These are phyloP conservation scores for Botryotinia calthae DNA, from an alignment of 2,329 filamentous ascomycete species.

Conservation along the genomic window DNA sequence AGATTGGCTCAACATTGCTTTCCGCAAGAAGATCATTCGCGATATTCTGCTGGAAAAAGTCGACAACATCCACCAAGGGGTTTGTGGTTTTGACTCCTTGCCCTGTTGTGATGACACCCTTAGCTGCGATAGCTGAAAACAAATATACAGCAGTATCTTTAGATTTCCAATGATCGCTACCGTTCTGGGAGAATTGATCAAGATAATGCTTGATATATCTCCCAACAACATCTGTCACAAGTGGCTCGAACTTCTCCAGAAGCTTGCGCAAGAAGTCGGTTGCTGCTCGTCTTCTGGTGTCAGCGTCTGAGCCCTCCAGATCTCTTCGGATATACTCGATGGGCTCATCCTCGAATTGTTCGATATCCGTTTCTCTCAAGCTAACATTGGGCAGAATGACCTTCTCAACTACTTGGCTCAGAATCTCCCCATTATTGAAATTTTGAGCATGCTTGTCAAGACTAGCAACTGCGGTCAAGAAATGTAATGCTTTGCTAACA, in stretches of 20 bases:
- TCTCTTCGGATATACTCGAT: constrained; percentile 97
- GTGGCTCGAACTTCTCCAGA: constrained; percentile 80
- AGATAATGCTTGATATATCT: constrained; percentile 87
- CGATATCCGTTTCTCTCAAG: constrained; percentile 87
- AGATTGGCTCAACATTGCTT: constrained; percentile 70
- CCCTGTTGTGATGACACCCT: constrained; percentile 80
- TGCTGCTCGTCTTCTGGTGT: constrained; percentile 85
- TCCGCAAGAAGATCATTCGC: constrained; percentile 80
- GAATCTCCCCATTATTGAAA: constrained; percentile 78
- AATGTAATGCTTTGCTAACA: constrained; percentile 91
- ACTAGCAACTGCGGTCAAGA: constrained; percentile 83
- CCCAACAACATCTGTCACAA: constrained; percentile 83
- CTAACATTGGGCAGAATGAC: constrained; percentile 92
- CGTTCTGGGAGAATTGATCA: constrained; percentile 65
- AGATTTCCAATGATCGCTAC: constrained; percentile 79
- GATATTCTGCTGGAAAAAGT: constrained; percentile 93
- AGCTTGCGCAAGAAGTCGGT: constrained; percentile 91
- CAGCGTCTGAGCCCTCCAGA: constrained; percentile 92
- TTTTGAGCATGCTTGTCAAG: constrained; percentile 73
- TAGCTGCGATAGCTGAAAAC: constrained; percentile 90
- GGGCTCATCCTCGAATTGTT: constrained; percentile 96
- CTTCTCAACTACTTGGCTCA: constrained; percentile 90
- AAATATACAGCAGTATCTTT: constrained; percentile 99
- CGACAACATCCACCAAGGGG: constrained; percentile 79
- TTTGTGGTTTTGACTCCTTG: constrained; percentile 93